phyloP scores from a whole-genome alignment of 306 rosid species.

The Sphenostylis stenocarpa region DNA sequence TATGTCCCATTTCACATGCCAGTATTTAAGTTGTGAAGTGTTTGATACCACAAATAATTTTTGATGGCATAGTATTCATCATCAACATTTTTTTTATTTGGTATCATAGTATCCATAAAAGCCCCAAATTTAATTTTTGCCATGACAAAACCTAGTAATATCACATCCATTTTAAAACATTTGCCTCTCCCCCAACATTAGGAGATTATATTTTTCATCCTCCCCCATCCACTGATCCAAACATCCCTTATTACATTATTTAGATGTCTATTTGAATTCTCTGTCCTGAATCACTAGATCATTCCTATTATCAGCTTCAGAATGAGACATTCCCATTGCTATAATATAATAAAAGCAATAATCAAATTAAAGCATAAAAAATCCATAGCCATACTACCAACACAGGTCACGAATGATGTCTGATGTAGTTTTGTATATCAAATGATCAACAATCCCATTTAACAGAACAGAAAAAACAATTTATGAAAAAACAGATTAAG shows the following conservation, averaged over 20 bases:
- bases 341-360: slow-evolving; percentile 5
- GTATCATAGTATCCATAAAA: not conserved
- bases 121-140: not conserved
- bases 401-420: not conserved
- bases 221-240: not conserved
- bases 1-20: not conserved
- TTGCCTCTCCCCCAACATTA: not conserved
- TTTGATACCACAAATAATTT: not conserved
- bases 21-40: not conserved
- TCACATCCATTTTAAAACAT: not conserved
- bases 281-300: not conserved
- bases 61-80: not conserved
- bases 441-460: not conserved
- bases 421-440: not conserved
- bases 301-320: slow-evolving; percentile 18
- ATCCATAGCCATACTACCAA: slow-evolving; percentile 6
- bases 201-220: not conserved
- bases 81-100: not conserved
- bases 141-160: not conserved
- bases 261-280: slow-evolving; percentile 9
- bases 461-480: not conserved
- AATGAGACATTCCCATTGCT: not conserved
- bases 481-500: not conserved
- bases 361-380: slow-evolving; percentile 24
- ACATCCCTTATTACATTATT: not conserved